Evolutionary conservation across 805 yeast species (phyloP).

Genomic region (Sugiyamaella americana): DNA sequence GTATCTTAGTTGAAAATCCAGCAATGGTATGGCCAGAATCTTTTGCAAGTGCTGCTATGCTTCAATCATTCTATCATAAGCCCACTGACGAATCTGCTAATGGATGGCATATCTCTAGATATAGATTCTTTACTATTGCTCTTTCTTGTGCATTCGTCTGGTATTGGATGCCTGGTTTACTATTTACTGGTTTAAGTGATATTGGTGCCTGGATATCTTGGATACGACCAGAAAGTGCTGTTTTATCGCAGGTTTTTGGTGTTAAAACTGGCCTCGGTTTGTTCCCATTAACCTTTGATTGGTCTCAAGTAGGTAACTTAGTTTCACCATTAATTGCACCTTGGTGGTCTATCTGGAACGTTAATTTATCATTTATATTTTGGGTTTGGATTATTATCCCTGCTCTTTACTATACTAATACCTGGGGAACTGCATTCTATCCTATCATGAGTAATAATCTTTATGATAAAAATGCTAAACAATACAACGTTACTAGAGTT

Average conservation of each 20-base stretch:
- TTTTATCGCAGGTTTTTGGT: constrained; percentile 46
- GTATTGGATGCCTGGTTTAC: constrained; percentile 63
- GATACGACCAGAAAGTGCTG: constrained; percentile 48
- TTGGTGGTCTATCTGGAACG: constrained; percentile 39
- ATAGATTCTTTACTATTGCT: constrained; percentile 42
- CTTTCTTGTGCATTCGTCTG: constrained; percentile 44
- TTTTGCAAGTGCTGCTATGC: constrained; percentile 45
- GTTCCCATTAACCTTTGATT: constrained; percentile 47
- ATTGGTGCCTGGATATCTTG: constrained; percentile 56
- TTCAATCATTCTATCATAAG: constrained; percentile 25
- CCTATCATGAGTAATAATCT: constrained; percentile 53
- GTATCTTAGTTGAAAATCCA: constrained; percentile 38
- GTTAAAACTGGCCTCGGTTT: constrained; percentile 43
- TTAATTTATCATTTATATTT: constrained; percentile 40
- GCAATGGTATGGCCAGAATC: constrained; percentile 45
- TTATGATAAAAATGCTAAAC: constrained; percentile 46
- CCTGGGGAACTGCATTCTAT: constrained; percentile 54
- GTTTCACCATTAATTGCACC: constrained; percentile 43
- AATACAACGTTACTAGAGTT: constrained; percentile 43
- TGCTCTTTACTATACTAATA: constrained; percentile 47
- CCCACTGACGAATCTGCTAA: constrained; percentile 35
- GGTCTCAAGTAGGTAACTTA: constrained; percentile 50
- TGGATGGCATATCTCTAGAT: constrained; percentile 56
- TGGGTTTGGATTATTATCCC: constrained; percentile 38
- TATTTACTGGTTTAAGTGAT: constrained; percentile 54